These are phyloP conservation scores for Coniosporium tulheliwenetii DNA, from an alignment of 2,329 filamentous ascomycete species.

Conservation along the genomic window DNA sequence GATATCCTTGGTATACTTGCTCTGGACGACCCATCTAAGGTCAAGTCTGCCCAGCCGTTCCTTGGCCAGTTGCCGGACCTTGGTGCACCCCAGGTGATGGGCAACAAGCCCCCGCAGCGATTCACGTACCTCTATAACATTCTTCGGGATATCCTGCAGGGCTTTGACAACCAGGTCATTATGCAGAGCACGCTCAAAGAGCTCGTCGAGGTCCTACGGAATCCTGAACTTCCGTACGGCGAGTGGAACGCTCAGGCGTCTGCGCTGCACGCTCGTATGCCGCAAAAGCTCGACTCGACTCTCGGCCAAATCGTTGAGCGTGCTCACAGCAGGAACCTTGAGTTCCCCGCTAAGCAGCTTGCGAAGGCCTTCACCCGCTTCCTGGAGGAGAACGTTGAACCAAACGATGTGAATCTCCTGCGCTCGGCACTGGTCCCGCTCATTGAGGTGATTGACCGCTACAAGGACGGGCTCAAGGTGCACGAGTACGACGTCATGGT, in stretches of 20 bases:
- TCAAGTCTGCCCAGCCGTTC: constrained; percentile 94
- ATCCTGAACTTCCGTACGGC: constrained; percentile 83
- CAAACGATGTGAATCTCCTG: constrained; percentile 57
- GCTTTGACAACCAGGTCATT: constrained; percentile 95
- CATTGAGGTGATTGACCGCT: constrained; percentile 60
- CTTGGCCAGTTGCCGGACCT: constrained; percentile 77
- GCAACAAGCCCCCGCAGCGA: constrained; percentile 80
- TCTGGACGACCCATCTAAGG: constrained; percentile 84
- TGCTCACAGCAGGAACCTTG: constrained; percentile 57
- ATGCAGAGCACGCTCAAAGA: constrained; percentile 79
- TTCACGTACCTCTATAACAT: constrained; percentile 65
- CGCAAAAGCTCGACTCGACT: constrained; percentile 71
- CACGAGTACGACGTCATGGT: constrained; percentile 78
- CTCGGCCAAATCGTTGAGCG: constrained; percentile 79
- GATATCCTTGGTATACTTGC: constrained; percentile 97
- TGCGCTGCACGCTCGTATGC: constrained; percentile 93
- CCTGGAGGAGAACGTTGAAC: constrained; percentile 67
- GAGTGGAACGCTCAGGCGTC: constrained; percentile 95
- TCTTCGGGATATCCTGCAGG: constrained; percentile 74
- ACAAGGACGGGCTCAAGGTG: constrained; percentile 74
- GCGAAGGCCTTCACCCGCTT: constrained; percentile 76
- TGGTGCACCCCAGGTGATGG: constrained; percentile 73
- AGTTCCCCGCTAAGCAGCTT: constrained; percentile 86
- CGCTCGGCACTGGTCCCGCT: constrained; percentile 61
- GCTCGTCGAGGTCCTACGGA: constrained; percentile 75